Percentiles rank a stretch among this genome's conserved stretches.
These are phyloP conservation scores for Odonthalia washingtoniensis DNA, from an alignment of 31 red algal species.

Conservation along the genomic window DNA sequence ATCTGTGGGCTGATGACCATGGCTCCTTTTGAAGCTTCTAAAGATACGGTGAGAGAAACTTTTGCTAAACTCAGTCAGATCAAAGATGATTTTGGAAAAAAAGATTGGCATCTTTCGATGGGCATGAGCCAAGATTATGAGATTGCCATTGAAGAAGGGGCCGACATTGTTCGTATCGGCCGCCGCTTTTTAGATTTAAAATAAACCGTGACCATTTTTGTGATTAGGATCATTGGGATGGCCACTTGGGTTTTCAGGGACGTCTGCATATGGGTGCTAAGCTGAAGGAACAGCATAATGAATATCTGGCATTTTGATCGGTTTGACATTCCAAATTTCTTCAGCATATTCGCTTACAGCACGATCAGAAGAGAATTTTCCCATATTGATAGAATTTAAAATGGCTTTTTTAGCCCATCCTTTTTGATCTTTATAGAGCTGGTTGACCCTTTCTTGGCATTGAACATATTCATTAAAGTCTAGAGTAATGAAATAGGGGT, in stretches of 20 bases:
- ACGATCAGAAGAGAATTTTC: slow-evolving; percentile 98
- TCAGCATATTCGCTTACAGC: slow-evolving; percentile 96
- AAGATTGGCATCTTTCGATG: slow-evolving; percentile 77
- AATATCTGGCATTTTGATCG: slow-evolving; percentile 3
- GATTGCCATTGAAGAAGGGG: slow-evolving; percentile 81
- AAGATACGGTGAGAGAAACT: slow-evolving; percentile 23
- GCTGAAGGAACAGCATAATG: slow-evolving; percentile 4
- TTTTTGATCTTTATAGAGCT: slow-evolving; percentile 87
- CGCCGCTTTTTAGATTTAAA: slow-evolving; percentile 90
- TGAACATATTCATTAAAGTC: slow-evolving; percentile 98
- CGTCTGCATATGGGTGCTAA: slow-evolving; percentile 1
- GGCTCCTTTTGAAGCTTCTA: slow-evolving; percentile 64
- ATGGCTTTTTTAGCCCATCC: slow-evolving; percentile 94
- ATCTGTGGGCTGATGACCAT: slow-evolving; percentile 97
- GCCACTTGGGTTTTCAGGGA: background rate
- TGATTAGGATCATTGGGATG: background rate
- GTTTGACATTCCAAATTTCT: slow-evolving; percentile 86
- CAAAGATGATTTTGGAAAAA: slow-evolving; percentile 20
- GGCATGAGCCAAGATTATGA: slow-evolving; percentile 98
- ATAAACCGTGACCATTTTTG: slow-evolving; percentile 47
- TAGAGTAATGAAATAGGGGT: slow-evolving; percentile 91
- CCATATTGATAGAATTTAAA: slow-evolving; percentile 80
- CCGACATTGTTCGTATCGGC: slow-evolving; percentile 87
- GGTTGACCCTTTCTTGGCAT: slow-evolving; percentile 82
- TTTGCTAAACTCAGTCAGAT: slow-evolving; percentile 56